Base-by-base conservation (phyloP, 345 rosid genomes). In the Boechera stricta region DNA sequence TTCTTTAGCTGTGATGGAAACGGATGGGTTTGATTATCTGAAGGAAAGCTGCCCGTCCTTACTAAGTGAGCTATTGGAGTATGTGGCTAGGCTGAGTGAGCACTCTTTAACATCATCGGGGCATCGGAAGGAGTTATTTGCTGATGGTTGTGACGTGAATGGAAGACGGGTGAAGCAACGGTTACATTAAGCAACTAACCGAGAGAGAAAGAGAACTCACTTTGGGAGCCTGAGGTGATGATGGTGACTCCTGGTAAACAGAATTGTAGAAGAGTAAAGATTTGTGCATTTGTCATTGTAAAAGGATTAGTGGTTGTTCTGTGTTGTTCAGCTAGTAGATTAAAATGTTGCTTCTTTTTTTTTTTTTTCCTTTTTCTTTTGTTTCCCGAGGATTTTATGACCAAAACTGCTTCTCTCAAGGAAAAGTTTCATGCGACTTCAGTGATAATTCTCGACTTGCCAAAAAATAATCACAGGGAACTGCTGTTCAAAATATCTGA, bases 111-210 rank as follows among this genome's bases (percentile, higher is more conserved):
- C 81, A 42, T 82, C 86, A 57, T 82, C 77, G 44, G 84, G 88
- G 71, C 39, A 67, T 59, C 77, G 80, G 39, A 87, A 83, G 8
- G 86, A 85, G 39, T 45, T 73, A 31, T 72, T 72, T 55, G 77
- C 80, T 9, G 97, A 91, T 76, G 88, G 90, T 48, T 71, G 81
- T 21, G 94, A 89, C 59, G 49, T 65, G 31, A 84, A 84, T 42
- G 92, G 92, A 31, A 79, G 97, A 64, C 82, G 97, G 59, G 93
- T 91, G 75, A 91, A 91, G 84, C 97, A 82, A 71, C 85, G 93
- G 81, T 62, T 87, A 39, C 88, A 82, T 31, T 90, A 82, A 88
- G 72, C 26, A 68, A 41, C 72, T 55, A 33, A 36, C 62, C n/a
- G 64, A 28, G 53, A 53, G 64, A 36, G 56, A 8, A 16, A 15